These are phyloP conservation scores for Dactylorhiza incarnata DNA, from an alignment of 106 monocot species.

Conservation along the genomic window DNA sequence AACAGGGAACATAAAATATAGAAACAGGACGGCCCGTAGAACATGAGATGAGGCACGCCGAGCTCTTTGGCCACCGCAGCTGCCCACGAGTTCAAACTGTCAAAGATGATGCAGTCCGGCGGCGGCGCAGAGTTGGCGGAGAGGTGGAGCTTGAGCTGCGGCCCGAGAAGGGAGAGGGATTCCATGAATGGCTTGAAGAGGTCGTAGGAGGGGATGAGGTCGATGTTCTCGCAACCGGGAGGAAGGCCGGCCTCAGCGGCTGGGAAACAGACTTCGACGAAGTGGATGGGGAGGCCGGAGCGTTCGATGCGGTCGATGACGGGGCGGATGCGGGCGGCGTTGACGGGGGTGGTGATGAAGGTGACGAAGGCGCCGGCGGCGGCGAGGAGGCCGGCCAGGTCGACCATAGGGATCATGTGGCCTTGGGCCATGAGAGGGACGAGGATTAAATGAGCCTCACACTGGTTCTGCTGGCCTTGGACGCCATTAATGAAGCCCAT, in stretches of 20 bases:
- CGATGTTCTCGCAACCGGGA: background rate
- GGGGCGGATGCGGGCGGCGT: conserved; percentile 1
- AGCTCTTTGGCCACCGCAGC: background rate
- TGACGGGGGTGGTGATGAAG: conserved; percentile 1
- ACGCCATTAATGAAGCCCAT: too few species aligned
- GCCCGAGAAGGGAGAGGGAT: background rate
- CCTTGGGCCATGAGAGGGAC: conserved; percentile 1
- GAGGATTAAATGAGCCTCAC: background rate
- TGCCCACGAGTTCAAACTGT: background rate
- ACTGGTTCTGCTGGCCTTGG: too few species aligned
- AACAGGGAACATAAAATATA: conserved; percentile 5
- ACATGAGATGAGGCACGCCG: background rate
- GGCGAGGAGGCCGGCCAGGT: background rate
- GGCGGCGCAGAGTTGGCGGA: background rate
- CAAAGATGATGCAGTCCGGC: background rate
- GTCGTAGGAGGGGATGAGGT: conserved; percentile 6
- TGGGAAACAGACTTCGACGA: background rate
- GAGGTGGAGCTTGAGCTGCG: background rate
- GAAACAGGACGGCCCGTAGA: conserved; percentile 22
- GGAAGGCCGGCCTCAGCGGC: conserved; percentile 8
- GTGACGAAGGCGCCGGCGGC: background rate
- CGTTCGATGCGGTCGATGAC: background rate
- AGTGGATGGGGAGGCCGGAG: background rate
- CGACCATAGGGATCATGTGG: conserved; percentile 3
- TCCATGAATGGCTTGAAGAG: background rate